These are phyloP conservation scores for Phytopythium helicoides DNA, from an alignment of 352 stramenopile species.

Conservation along the genomic window DNA sequence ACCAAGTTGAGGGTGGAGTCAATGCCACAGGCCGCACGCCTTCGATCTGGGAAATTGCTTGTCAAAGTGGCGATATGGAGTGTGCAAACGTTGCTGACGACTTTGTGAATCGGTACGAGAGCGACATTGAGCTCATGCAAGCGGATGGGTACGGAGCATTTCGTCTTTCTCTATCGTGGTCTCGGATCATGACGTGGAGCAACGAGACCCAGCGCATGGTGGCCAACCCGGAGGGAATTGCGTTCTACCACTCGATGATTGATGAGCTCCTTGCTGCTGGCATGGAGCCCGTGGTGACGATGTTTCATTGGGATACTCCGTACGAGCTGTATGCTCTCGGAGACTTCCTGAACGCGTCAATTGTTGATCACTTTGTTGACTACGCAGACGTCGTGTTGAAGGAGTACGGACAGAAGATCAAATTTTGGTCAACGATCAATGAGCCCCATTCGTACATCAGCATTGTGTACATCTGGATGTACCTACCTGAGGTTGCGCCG, in stretches of 20 bases:
- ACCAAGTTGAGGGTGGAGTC: slow-evolving; percentile 90
- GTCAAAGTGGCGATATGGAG: slow-evolving; percentile 39
- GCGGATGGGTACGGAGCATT: slow-evolving; percentile 88
- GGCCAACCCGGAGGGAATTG: slow-evolving; percentile 82
- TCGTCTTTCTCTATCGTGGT: slow-evolving; percentile 91
- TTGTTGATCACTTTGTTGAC: slow-evolving; percentile 76
- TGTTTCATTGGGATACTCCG: slow-evolving; percentile 95
- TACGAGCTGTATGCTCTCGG: slow-evolving; percentile 54
- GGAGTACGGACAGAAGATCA: slow-evolving; percentile 89
- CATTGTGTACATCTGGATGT: slow-evolving; percentile 88
- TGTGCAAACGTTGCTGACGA: slow-evolving; percentile 90
- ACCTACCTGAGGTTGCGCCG: no score
- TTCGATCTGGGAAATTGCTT: slow-evolving; percentile 92
- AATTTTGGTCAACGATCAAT: slow-evolving; percentile 95
- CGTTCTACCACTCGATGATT: slow-evolving; percentile 91
- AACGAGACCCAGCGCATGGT: slow-evolving; percentile 38
- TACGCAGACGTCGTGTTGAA: slow-evolving; percentile 92
- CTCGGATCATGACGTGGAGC: slow-evolving; percentile 83
- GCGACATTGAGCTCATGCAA: slow-evolving; percentile 92
- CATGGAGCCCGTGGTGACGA: slow-evolving; percentile 89
- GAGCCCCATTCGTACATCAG: slow-evolving; percentile 87
- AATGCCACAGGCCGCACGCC: slow-evolving; percentile 66
- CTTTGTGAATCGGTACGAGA: slow-evolving; percentile 87
- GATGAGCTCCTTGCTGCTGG: slow-evolving; percentile 60
- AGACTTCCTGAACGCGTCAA: slow-evolving; percentile 45